Percentiles rank a stretch among this genome's conserved stretches.
These are phyloP conservation scores for Rhizopogon vinicolor DNA, from an alignment of 768 basidiomycete species.

Conservation along the genomic window DNA sequence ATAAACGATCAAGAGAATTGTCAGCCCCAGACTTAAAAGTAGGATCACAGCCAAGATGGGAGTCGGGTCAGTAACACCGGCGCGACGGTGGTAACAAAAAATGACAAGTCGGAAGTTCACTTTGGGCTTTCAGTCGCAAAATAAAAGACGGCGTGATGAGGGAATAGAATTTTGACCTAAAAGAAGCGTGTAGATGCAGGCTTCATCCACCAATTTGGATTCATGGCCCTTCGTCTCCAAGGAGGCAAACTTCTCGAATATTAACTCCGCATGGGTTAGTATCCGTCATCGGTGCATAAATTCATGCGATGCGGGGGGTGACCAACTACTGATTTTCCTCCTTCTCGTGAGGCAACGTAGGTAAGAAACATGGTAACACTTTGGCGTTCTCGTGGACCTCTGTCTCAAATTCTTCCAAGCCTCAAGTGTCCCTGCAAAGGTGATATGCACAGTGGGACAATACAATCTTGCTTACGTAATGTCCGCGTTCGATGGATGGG, in stretches of 20 bases:
- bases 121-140: constrained; percentile 19
- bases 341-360: constrained; percentile 8
- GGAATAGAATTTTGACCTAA: constrained; percentile 11
- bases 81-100: constrained; percentile 14
- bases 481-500: constrained; percentile 23
- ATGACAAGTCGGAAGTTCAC: constrained; percentile 24
- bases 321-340: constrained; percentile 1
- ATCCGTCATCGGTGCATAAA: constrained; percentile 20
- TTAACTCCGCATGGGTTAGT: constrained; percentile 26
- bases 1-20: constrained; percentile 18
- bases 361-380: not conserved
- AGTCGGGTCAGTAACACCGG: constrained; percentile 14
- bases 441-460: not conserved
- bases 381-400: not conserved
- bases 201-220: not conserved
- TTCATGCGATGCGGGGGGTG: constrained; percentile 22
- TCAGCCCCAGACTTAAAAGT: constrained; percentile 20
- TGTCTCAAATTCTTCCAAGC: not conserved
- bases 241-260: constrained; percentile 25
- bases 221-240: constrained; percentile 13
- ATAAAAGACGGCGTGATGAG: constrained; percentile 26
- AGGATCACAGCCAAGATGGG: constrained; percentile 13
- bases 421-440: not conserved
- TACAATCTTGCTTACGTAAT: constrained; percentile 25
- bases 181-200: constrained; percentile 18